Evolutionary conservation across 2,329 filamentous ascomycete genomes (phyloP).

Genomic region (Aspergillus pseudoviridinutans): DNA sequence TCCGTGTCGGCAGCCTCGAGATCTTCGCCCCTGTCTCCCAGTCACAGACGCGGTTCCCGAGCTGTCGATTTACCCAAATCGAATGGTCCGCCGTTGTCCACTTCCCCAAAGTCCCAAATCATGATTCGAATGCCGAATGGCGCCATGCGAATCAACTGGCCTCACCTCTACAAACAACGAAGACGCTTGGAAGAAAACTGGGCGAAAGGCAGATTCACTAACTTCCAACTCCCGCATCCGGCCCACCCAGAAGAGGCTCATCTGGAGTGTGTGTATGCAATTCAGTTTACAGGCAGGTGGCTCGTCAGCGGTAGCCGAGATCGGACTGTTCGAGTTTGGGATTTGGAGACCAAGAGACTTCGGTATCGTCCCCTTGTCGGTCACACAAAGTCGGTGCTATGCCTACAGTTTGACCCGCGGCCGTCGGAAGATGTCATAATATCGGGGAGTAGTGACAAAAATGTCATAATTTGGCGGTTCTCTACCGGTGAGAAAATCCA

Average conservation of each 20-base stretch:
- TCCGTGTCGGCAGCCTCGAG: slow-evolving; percentile 9
- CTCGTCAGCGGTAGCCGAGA: slow-evolving; percentile 93
- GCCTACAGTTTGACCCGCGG: slow-evolving; percentile 88
- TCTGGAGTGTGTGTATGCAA: slow-evolving; percentile 87
- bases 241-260: slow-evolving; percentile 77
- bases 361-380: slow-evolving; percentile 67
- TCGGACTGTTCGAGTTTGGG: slow-evolving; percentile 82
- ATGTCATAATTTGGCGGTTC: slow-evolving; percentile 88
- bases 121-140: slow-evolving; percentile 31
- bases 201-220: slow-evolving; percentile 74
- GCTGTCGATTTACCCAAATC: slow-evolving; percentile 8
- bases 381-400: slow-evolving; percentile 83
- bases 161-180: slow-evolving; percentile 86
- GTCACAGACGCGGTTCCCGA: slow-evolving; percentile 6
- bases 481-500: slow-evolving; percentile 83
- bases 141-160: slow-evolving; percentile 72
- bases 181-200: slow-evolving; percentile 84
- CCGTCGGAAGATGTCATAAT: slow-evolving; percentile 89
- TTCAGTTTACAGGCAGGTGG: slow-evolving; percentile 81
- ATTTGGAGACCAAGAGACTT: slow-evolving; percentile 76
- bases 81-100: slow-evolving; percentile 12
- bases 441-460: slow-evolving; percentile 88
- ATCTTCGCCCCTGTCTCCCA: slow-evolving; percentile 16
- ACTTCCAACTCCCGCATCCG: slow-evolving; percentile 88
- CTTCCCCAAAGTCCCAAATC: slow-evolving; percentile 29